Evolutionary conservation across 768 basidiomycete species (phyloP), one percentile per base, ranked within the genome.

Genomic region (Podaxis sp.): DNA sequence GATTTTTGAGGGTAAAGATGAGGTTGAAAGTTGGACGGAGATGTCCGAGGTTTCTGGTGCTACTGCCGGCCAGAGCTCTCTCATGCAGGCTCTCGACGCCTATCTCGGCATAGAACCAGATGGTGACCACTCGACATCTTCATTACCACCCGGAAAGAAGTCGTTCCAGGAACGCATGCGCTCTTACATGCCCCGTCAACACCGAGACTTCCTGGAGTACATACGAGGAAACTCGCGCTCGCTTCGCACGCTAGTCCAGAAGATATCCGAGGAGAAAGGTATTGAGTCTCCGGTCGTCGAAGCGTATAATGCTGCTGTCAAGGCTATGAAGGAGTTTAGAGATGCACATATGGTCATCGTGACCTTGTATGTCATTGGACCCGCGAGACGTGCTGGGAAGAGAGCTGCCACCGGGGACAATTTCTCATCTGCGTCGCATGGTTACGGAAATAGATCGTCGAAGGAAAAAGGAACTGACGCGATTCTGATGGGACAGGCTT

Each of bases 111-210:
- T 90, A 8, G 84, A 88, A 68, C 80, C 84, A 19, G 57, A 37
- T n/a, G 43, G 36, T 46, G 24, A 27, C 66, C 78, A 78, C 19
- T 63, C 71, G 4, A 57, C 69, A 3, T 66, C 67, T 43, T 27
- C 68, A 9, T 22, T 67, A 1, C 51, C 63, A 19, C 55, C 67
- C 3, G 49, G 66, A 63, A 63, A 65, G 12, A 66, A 71, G 43
- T 70, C 83, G 8, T 87, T 92, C 70, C 81, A 93, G 60, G 76
- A 82, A 50, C 83, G 88, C 36, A 92, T 93, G 91, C 83, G 87
- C 63, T 73, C 77, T 27, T 94, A 95, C 74, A 94, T 94, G 93
- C 91, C 93, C 1, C 81, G 84, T 9, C 85, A 88, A 64, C 93
- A 94, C 68, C 85, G 91, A 37, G 76, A 79, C 40, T 94, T 93